phyloP scores from a whole-genome alignment of 345 rosid species.

The Lumnitzera racemosa region DNA sequence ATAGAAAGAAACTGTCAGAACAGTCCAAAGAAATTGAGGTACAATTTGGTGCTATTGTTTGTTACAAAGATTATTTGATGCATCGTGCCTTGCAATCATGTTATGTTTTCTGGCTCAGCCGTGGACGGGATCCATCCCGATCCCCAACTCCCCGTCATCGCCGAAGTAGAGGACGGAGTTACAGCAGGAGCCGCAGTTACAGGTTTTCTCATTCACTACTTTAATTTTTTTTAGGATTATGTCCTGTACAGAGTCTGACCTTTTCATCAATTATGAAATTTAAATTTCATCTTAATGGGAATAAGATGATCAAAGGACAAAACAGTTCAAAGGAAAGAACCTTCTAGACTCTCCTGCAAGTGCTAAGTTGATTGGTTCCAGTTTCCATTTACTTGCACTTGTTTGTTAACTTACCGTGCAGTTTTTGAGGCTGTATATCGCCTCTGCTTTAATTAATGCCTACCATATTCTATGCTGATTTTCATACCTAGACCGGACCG shows the following conservation, averaged over 20 bases:
- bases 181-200: conserved; percentile 83
- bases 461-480: too few species aligned
- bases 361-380: too few species aligned
- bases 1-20: conserved; percentile 89
- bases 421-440: too few species aligned
- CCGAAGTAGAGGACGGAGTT: conserved; percentile 83
- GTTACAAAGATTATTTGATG: background rate
- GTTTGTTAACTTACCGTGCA: too few species aligned
- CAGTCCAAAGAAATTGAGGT: conserved; percentile 81
- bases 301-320: too few species aligned
- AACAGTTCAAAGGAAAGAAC: too few species aligned
- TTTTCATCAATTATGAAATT: background rate
- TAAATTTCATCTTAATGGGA: background rate
- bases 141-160: conserved; percentile 81
- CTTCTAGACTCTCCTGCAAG: too few species aligned
- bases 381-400: too few species aligned
- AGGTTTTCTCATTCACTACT: conserved; percentile 20
- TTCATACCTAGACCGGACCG: too few species aligned
- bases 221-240: background rate
- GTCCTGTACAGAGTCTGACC: background rate
- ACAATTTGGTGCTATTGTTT: background rate
- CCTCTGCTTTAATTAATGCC: too few species aligned
- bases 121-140: conserved; percentile 58
- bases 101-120: conserved; percentile 16
- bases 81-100: background rate